These are phyloP conservation scores for Coriolopsis trogii DNA, from an alignment of 1,284 basidiomycete species.

Conservation along the genomic window DNA sequence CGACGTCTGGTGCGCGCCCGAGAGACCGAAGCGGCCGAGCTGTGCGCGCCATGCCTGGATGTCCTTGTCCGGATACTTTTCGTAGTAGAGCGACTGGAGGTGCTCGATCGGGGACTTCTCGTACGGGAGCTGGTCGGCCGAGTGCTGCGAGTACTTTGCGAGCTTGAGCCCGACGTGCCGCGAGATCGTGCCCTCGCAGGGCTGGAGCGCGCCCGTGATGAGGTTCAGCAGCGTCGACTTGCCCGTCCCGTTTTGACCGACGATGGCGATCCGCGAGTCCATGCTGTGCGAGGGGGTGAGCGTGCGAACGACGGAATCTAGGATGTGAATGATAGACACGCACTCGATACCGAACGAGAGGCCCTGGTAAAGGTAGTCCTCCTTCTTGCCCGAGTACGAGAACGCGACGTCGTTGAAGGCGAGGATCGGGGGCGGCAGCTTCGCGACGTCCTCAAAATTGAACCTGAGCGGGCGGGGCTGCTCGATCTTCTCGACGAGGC, in stretches of 20 bases:
- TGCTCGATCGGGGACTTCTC: slow-evolving; percentile 93
- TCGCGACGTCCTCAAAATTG: slow-evolving; percentile 95
- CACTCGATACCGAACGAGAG: slow-evolving; percentile 96
- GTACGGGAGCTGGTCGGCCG: slow-evolving; percentile 97
- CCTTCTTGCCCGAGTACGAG: slow-evolving; percentile 88
- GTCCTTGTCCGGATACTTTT: slow-evolving; percentile 96
- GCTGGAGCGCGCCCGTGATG: slow-evolving; percentile 85
- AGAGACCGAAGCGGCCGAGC: slow-evolving; percentile 94
- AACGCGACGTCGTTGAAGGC: slow-evolving; percentile 96
- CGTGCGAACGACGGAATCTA: background rate
- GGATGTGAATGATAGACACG: slow-evolving; percentile 30
- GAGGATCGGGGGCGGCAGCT: slow-evolving; percentile 96
- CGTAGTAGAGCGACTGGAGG: slow-evolving; percentile 80
- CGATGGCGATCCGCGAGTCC: slow-evolving; percentile 96
- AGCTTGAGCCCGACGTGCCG: slow-evolving; percentile 93
- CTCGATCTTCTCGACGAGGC: slow-evolving; percentile 91
- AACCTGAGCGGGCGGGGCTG: slow-evolving; percentile 77
- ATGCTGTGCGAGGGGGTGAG: slow-evolving; percentile 55
- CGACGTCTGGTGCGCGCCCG: slow-evolving; percentile 91
- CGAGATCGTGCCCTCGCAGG: slow-evolving; percentile 83
- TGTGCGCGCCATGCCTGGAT: slow-evolving; percentile 91
- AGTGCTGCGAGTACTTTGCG: slow-evolving; percentile 98
- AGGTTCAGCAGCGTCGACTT: slow-evolving; percentile 98
- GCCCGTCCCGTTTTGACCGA: slow-evolving; percentile 97
- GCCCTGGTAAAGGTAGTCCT: slow-evolving; percentile 88